Base-by-base conservation (phyloP, 2,329 filamentous ascomycete species). In the Meredithiella fracta region DNA sequence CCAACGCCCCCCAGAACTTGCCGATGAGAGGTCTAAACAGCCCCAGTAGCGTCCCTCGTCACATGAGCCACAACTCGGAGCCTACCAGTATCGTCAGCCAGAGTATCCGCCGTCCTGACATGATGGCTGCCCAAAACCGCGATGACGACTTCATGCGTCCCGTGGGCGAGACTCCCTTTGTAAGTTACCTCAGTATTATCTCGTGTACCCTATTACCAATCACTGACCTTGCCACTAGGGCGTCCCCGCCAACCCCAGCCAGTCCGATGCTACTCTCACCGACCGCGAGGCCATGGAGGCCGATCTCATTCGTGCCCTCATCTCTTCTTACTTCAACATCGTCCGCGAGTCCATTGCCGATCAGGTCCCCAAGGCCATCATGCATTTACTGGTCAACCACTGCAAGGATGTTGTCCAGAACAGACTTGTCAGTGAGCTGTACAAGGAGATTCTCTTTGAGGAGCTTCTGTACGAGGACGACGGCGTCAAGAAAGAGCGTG, bases 271-370 rank as follows among this genome's bases (percentile, higher is more conserved):
- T 34, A 88, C 87, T 56, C 79, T 98, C 64, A 96, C 90, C 0
- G 92, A 98, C 62, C 86, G 92, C 54, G 92, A 98, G 72, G 86
- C 89, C 47, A 86, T 98, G 73, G 92, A 98, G 72, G 97, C 92
- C 8, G 92, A 98, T 70, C 81, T 98, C 42, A 98, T 98, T 67
- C 85, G 91, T 50, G 86, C 90, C 50, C 79, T 98, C 57, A 98
- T 98, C 67, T 94, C 87, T 31, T 96, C 90, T 1, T 98, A 98
- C 74, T 98, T 98, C 75, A 94, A 95, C 68, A 98, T 98, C 65
- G 92, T 98, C 50, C 86, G 92, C 60, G 92, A 98, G 70, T 91
- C 88, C n/a, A 95, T 96, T 64, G 91, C 91, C 47, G 92, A 98
- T 67, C 91, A 97, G 71, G 92, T 98, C 9, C 92, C 92, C 62